Evolutionary conservation across 768 basidiomycete genomes (phyloP).

Genomic region (Udeniomyces megalosporus): DNA sequence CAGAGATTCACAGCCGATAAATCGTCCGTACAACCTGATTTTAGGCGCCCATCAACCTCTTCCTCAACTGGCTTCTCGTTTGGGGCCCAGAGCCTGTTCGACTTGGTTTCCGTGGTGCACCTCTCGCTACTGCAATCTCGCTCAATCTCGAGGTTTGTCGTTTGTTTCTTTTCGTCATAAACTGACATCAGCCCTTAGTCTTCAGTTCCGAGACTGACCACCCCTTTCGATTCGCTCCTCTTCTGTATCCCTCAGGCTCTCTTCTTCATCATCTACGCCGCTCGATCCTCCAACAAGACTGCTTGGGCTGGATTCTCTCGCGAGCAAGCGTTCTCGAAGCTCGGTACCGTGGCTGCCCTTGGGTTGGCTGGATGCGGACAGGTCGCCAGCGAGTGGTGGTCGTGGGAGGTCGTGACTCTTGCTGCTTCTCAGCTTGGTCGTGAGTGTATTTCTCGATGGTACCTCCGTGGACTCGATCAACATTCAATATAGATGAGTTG

Average conservation of each 20-base stretch:
- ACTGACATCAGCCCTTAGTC: background rate
- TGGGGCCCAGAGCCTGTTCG: slow-evolving; percentile 67
- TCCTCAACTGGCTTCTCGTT: slow-evolving; percentile 74
- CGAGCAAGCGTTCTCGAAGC: slow-evolving; percentile 50
- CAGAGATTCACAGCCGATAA: too few relatives aligned
- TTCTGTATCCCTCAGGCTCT: slow-evolving; percentile 22
- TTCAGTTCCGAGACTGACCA: too few relatives aligned
- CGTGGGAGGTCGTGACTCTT: background rate
- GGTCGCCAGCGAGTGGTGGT: slow-evolving; percentile 85
- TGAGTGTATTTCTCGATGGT: background rate
- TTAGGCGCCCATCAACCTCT: slow-evolving; percentile 65
- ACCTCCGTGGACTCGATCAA: background rate
- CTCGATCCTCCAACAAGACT: slow-evolving; percentile 36
- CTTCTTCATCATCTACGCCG: slow-evolving; percentile 26
- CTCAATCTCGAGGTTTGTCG: slow-evolving; percentile 57
- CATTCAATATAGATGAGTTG: background rate
- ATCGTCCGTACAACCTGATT: too few relatives aligned
- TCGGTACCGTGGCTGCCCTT: slow-evolving; percentile 38
- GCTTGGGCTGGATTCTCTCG: slow-evolving; percentile 68
- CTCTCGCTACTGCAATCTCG: slow-evolving; percentile 70
- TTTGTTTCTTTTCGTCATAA: slow-evolving; percentile 21
- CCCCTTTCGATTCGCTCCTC: background rate
- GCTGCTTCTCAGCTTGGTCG: background rate
- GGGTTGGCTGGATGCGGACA: slow-evolving; percentile 58
- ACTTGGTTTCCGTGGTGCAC: slow-evolving; percentile 82